Evolutionary conservation across 179 eudicot genomes (phyloP).

Genomic region (Monotropa hypopitys): DNA sequence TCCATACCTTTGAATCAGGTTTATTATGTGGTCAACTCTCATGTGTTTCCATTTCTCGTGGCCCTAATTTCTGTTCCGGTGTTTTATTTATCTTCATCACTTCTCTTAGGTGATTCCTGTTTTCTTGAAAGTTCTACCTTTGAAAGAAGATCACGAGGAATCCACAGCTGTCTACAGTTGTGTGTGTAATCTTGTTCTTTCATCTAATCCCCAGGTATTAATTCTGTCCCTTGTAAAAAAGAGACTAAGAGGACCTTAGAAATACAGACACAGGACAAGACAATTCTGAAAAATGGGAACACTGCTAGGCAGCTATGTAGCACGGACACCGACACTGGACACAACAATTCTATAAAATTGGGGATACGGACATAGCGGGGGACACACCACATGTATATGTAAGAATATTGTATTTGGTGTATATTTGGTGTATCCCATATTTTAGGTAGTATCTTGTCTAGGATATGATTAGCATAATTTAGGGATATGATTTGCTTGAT

Average conservation of each 20-base stretch:
- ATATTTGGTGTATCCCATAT: too few relatives aligned
- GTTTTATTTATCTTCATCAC: neutral
- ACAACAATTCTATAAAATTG: too few relatives aligned
- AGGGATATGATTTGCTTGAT: too few relatives aligned
- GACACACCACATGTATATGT: too few relatives aligned
- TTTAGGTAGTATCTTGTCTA: too few relatives aligned
- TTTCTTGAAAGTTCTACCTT: conserved; percentile 66
- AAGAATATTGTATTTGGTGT: too few relatives aligned
- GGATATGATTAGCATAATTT: too few relatives aligned
- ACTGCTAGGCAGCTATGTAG: too few relatives aligned
- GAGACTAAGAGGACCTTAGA: neutral
- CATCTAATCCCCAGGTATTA: conserved; percentile 72
- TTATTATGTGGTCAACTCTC: neutral
- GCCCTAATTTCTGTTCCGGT: neutral
- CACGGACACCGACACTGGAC: too few relatives aligned
- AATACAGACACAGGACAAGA: neutral
- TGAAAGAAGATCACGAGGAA: conserved; percentile 84
- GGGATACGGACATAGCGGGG: too few relatives aligned
- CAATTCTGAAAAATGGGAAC: neutral
- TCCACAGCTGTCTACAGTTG: conserved; percentile 75
- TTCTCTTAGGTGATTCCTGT: conserved; percentile 66
- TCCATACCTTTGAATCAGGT: conserved; percentile 83
- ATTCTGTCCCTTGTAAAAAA: neutral
- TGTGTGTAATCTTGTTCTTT: conserved; percentile 61
- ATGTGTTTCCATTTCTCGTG: neutral